These are phyloP conservation scores for Lipomyces kockii DNA, from an alignment of 805 yeast genomes.

Conservation along the genomic window DNA sequence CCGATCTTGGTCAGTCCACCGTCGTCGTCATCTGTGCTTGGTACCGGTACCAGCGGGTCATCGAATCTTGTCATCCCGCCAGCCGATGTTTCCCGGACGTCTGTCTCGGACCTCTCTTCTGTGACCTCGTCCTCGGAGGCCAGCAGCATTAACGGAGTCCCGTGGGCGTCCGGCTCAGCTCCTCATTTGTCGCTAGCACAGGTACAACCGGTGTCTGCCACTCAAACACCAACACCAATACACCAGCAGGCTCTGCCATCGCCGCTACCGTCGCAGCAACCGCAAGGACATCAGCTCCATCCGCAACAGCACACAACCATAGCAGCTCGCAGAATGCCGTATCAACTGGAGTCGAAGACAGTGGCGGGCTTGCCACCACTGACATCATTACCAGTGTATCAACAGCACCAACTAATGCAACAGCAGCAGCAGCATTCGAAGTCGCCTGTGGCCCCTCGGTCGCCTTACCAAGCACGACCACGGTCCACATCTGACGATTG, in stretches of 20 bases:
- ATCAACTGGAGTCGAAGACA: constrained; percentile 27
- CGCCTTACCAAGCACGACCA: not conserved
- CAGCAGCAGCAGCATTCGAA: constrained; percentile 12
- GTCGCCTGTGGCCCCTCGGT: not conserved
- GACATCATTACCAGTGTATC: constrained; percentile 16
- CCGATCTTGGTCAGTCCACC: not conserved
- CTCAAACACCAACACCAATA: not conserved
- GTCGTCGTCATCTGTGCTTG: not conserved
- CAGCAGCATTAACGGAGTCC: not conserved
- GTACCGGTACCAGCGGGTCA: constrained; percentile 3
- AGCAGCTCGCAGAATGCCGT: constrained; percentile 20
- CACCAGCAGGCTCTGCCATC: constrained; percentile 7
- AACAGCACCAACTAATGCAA: constrained; percentile 6
- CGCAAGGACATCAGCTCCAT: not conserved
- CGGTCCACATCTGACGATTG: constrained; percentile 50
- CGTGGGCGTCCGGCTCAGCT: not conserved
- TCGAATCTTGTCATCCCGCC: constrained; percentile 9
- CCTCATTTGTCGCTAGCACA: not conserved
- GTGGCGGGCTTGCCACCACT: constrained; percentile 34
- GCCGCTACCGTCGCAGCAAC: not conserved
- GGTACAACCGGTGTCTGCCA: not conserved
- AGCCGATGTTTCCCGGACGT: not conserved
- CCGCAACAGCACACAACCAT: not conserved
- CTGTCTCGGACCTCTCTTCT: not conserved
- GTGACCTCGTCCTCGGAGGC: constrained; percentile 3